Conservation (phyloP, 2,329 filamentous ascomycete genomes). For the Xylaria sp. region DNA sequence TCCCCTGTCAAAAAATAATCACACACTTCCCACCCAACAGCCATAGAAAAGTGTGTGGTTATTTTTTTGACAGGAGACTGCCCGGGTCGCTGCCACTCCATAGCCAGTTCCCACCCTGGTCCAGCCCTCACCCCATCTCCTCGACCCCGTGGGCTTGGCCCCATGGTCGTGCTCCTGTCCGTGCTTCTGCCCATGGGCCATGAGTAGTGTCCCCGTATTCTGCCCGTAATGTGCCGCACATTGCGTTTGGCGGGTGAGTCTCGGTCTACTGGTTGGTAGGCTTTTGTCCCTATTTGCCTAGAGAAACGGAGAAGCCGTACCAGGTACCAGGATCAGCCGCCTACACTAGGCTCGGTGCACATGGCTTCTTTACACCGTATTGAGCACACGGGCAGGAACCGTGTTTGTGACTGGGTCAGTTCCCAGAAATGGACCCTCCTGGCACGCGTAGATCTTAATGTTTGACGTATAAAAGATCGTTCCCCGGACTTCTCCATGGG, state of each 20-base stretch:
- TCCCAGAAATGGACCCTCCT: conserved; percentile 12
- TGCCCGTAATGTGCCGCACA: background rate
- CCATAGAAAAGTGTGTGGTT: no score
- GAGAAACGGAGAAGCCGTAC: conserved; percentile 3
- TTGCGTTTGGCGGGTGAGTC: conserved; percentile 23
- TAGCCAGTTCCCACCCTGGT: background rate
- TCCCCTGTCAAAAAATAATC: no score
- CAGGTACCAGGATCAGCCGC: conserved; percentile 1
- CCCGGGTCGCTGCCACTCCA: background rate
- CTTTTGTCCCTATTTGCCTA: background rate
- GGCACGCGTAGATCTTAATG: conserved; percentile 8
- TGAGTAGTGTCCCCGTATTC: background rate
- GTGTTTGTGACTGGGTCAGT: conserved; percentile 9
- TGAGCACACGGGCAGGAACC: conserved; percentile 1
- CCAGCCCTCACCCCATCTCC: conserved; percentile 10
- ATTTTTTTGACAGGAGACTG: no score
- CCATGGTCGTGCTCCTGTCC: background rate
- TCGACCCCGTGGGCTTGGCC: conserved; percentile 23
- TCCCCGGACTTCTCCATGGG: conserved; percentile 35
- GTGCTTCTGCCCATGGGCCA: conserved; percentile 22
- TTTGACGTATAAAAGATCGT: conserved; percentile 32
- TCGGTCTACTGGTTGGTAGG: conserved; percentile 11
- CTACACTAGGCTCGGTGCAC: background rate
- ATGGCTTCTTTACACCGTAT: conserved; percentile 4
- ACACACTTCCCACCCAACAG: no score